Evolutionary conservation across 192 early-diverging fungal genomes (phyloP), one percentile per base, ranked within the genome.

Genomic region (Chytriomyces sp.): DNA sequence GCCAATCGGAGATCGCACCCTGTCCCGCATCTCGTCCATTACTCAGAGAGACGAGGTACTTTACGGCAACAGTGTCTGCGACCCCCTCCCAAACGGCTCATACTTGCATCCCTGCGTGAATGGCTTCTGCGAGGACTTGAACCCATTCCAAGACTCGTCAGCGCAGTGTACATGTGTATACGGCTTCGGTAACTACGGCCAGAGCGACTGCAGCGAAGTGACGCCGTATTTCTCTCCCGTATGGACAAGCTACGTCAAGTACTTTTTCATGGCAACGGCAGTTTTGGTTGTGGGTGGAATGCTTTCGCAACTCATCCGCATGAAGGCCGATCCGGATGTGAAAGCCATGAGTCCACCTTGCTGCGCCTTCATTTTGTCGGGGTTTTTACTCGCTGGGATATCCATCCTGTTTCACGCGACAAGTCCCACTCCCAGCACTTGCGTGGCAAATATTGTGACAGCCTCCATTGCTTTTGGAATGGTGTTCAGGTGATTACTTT

Each of bases 1-100:
- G 45, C 7, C 44, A 3, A 18, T 67, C 7, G 11, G 47, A 50
- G 43, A 76, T 2, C 10, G 48, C 4, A 67, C 64, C 4, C 63
- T 76, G 20, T 8, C 11, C 1, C 18, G 20, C 20, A 26, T 76
- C 18, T 26, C 16, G 9, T 8, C n/a, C 28, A 24, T 66, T 26
- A 76, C 13, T 16, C 28, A 66, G 8, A 49, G 67, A 13, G 64
- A 47, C 18, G 74, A 20, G 18, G 8, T 28, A 20, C 35, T 75
- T 18, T 76, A 44, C 63, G 61, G 61, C 8, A 45, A 50, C 2
- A 67, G 64, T 20, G 50, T 76, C n/a, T 76, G 74, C 50, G 74
- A 76, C 45, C 47, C 64, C 5, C 26, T 63, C 16, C 61, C 72
- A 11, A 44, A 61, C 9, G 59, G 24, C 2, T n/a, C 74, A 0